Base-by-base conservation (phyloP, 345 rosid species). In the Eucalyptus cladocalyx region DNA sequence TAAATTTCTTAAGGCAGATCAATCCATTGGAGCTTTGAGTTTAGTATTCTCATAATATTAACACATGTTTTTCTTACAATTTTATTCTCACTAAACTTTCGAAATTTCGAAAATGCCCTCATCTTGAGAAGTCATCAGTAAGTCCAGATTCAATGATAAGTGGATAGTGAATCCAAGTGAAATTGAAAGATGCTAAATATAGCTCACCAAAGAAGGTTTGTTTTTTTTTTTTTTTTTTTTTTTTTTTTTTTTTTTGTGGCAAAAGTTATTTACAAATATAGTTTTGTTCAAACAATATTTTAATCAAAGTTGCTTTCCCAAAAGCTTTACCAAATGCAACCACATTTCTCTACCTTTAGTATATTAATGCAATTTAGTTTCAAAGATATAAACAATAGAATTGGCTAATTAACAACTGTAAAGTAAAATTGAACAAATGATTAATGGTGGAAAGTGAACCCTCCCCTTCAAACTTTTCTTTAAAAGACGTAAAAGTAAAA, bases 91-190 rank as follows among this genome's bases (percentile, higher is more conserved):
- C 30, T 56, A 56, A 23, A 56, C 14, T 2, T 56, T 56, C 0
- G 6, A 56, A 56, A 23, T 24, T 56, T 56, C 3, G 6, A 24
- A 24, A 56, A 9, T 9, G 13, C 6, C 6, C 2, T 23, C 30
- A 4, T 9, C 13, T 4, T 5, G 13, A 0, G 12, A 56, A 9
- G 14, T 56, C 0, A 0, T 24, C 0, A 0, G 3, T 56, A 24
- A 56, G 6, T 4, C 3, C 0, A 4, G 1, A 56, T 56, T 3
- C 0, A 26, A 0, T 0, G 1, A 56, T 9, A 0, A 24, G 0
- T 56, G 6, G 2, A 11, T 11, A 1, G 6, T 56, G 13, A 56
- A 56, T 3, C 1, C 0, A 10, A 0, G 6, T 26, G 13, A 56
- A 1, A 23, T 1, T 5, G 14, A 1, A 4, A 9, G 1, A 12